These are phyloP conservation scores for Colletotrichum tabaci DNA, from an alignment of 2,329 filamentous ascomycete species.

Conservation along the genomic window DNA sequence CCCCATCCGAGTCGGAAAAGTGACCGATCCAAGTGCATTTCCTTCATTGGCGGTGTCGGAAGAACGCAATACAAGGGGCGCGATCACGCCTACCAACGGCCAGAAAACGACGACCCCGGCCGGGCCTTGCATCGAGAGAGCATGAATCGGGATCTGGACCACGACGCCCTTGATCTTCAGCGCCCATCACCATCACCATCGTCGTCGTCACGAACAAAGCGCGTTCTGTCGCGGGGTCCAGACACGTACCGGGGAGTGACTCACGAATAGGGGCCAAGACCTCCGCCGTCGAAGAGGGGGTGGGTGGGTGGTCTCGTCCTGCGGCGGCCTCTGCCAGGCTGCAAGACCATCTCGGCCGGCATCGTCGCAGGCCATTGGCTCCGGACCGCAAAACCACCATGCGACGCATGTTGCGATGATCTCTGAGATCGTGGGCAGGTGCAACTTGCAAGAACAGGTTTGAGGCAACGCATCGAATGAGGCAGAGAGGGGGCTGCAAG, in stretches of 20 bases:
- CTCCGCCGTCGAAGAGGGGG: constrained; percentile 12
- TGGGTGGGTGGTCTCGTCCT: constrained; percentile 1
- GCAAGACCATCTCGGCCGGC: constrained; percentile 24
- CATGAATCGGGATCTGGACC: constrained; percentile 17
- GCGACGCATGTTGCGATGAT: constrained; percentile 36
- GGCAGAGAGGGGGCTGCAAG: constrained; percentile 15
- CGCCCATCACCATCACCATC: neutral
- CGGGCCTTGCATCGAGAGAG: constrained; percentile 21
- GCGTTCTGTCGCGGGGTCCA: constrained; percentile 30
- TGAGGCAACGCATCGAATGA: neutral
- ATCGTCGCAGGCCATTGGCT: constrained; percentile 27
- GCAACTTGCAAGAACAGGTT: constrained; percentile 13
- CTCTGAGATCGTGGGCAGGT: constrained; percentile 16
- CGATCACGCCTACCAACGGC: constrained; percentile 4
- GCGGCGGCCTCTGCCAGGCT: constrained; percentile 29
- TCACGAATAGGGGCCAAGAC: constrained; percentile 37
- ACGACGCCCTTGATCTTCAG: constrained; percentile 18
- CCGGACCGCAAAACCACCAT: neutral
- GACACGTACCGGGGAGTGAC: constrained; percentile 29
- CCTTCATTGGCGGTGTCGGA: constrained; percentile 20
- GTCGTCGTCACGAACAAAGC: constrained; percentile 7
- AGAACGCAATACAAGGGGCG: constrained; percentile 14
- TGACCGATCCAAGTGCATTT: constrained; percentile 31
- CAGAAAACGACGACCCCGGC: neutral
- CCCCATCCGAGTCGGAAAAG: constrained; percentile 26